Evolutionary conservation across 495 filamentous ascomycete species (phyloP).

Genomic region (Ramalina intermedia): DNA sequence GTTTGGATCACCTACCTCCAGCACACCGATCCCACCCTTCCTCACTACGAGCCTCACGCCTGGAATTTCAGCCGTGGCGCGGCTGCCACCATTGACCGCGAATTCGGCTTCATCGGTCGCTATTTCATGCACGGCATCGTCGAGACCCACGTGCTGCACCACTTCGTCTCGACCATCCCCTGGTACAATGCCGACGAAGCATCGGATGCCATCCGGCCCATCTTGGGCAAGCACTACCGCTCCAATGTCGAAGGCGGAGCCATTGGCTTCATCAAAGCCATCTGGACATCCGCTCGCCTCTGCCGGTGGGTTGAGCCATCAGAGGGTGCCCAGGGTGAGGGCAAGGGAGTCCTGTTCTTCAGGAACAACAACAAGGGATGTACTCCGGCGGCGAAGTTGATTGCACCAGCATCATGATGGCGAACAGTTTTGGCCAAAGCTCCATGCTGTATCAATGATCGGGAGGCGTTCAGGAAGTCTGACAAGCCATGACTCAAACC

Average conservation of each 20-base stretch:
- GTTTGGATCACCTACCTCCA: constrained; percentile 49
- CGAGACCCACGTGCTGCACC: constrained; percentile 46
- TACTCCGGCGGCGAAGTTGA: constrained; percentile 40
- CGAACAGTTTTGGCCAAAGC: no score
- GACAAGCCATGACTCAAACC: no score
- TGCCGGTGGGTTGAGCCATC: constrained; percentile 48
- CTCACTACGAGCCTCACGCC: constrained; percentile 38
- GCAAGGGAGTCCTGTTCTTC: constrained; percentile 40
- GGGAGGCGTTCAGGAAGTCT: no score
- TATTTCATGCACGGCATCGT: constrained; percentile 47
- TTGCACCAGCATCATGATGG: constrained; percentile 1
- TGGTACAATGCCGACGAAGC: constrained; percentile 50
- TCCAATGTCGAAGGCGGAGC: constrained; percentile 35
- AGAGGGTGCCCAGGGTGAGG: constrained; percentile 44
- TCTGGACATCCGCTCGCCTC: constrained; percentile 36
- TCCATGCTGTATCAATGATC: no score
- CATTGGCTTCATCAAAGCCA: constrained; percentile 38
- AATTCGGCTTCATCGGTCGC: constrained; percentile 45
- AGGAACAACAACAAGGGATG: constrained; percentile 61
- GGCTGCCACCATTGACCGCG: constrained; percentile 45
- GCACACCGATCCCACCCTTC: constrained; percentile 45
- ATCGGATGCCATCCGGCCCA: constrained; percentile 41
- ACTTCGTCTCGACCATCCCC: constrained; percentile 46
- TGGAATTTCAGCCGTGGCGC: constrained; percentile 47
- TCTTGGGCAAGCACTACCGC: constrained; percentile 44